phyloP scores from a whole-genome alignment of 108 stramenopile species.

The Pseudonitzschia pungens region DNA sequence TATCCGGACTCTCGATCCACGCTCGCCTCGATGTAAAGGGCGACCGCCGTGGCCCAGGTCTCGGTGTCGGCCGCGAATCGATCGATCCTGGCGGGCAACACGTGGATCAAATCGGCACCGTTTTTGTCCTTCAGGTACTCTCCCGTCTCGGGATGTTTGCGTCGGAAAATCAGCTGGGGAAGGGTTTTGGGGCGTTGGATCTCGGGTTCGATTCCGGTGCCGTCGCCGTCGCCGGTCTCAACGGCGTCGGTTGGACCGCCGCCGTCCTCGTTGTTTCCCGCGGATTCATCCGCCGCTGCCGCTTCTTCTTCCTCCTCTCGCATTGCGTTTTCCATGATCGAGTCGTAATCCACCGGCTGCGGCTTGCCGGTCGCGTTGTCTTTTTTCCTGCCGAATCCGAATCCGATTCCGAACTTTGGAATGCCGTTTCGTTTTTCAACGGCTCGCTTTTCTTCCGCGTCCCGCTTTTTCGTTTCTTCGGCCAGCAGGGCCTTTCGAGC shows the following conservation, averaged over 20 bases:
- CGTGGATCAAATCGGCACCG: conserved; percentile 42
- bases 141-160: conserved; percentile 17
- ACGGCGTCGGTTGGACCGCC: neutral
- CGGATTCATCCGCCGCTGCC: too few relatives aligned
- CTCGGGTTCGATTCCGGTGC: neutral
- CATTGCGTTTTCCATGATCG: conserved; percentile 9
- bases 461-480: conserved; percentile 4
- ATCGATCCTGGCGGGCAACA: conserved; percentile 63
- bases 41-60: conserved; percentile 54
- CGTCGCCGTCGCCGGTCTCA: neutral
- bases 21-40: conserved; percentile 57
- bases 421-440: conserved; percentile 3
- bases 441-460: conserved; percentile 18
- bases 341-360: conserved; percentile 13
- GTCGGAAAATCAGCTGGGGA: conserved; percentile 26
- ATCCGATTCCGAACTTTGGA: neutral
- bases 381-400: neutral
- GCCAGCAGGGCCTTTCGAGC: conserved; percentile 27
- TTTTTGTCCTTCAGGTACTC: conserved; percentile 25
- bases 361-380: conserved; percentile 1
- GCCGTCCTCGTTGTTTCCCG: neutral
- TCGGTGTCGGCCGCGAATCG: conserved; percentile 44
- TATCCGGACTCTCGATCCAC: conserved; percentile 52
- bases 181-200: neutral
- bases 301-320: conserved; percentile 9